Evolutionary conservation across 192 early-diverging fungal genomes (phyloP), one percentile per base, ranked within the genome.

Genomic region (Podila minutissima): DNA sequence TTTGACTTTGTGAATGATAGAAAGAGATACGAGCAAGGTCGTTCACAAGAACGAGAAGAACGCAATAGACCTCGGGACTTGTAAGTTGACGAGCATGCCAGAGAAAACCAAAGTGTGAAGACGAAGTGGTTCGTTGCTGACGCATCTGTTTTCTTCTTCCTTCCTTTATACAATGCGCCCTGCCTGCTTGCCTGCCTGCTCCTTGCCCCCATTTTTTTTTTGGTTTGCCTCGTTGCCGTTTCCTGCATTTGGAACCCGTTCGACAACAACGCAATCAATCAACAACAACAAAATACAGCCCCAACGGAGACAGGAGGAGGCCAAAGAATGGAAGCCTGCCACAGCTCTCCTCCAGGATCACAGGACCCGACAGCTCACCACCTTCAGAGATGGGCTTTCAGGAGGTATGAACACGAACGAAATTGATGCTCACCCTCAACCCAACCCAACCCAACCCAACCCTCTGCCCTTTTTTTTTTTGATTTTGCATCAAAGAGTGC

Each of bases 41-140:
- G 71, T 28, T 81, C 77, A 9, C 77, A 72, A 32, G 77, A 81
- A 61, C 24, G 71, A 61, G 77, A 81, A 26, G 77, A 81, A 31
- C 66, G 77, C 13, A 81, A 59, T 35, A 68, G 77, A 26, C 66
- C 66, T 20, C 72, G 71, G 49, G 77, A 81, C 49, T 81, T 81
- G 77, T 81, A 81, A 81, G 66, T 51, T 46, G 41, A 17, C 15
- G 41, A 46, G 15, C 41, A 46, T 46, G 41, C 2, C 37, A 37
- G n/a, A 59, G 22, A 37, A 9, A 29, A 49, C 24, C 4, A 60
- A 37, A 24, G 24, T 11, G 20, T 15, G 57, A 59, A 6, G 24
- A 5, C 28, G 22, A 22, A n/a, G 28, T 59, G 24, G 57, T 28
- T 59, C 2, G 20, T 15, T 28, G 57, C 57, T 28, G n/a, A 29